Percentiles rank a stretch among this genome's conserved stretches.
phyloP scores from a whole-genome alignment of 2,329 filamentous ascomycete genomes.

The Dothideomycetidae sp. region DNA sequence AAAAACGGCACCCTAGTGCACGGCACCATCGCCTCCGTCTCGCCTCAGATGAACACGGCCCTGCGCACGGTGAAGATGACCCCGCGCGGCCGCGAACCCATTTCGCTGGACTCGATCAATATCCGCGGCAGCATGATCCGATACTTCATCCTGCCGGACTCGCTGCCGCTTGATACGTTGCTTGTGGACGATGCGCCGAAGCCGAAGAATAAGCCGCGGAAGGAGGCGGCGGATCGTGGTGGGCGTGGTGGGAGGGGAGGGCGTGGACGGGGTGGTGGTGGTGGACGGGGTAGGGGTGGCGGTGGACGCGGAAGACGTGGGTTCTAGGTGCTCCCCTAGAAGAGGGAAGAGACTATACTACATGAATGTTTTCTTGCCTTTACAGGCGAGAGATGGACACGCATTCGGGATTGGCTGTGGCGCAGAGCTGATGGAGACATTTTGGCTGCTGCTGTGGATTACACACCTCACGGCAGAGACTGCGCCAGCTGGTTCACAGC shows the following conservation, averaged over 20 bases:
- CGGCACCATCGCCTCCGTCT: slow-evolving; percentile 92
- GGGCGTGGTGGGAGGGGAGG: slow-evolving; percentile 31
- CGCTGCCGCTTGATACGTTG: slow-evolving; percentile 83
- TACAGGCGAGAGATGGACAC: too few relatives aligned
- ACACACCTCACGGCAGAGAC: too few relatives aligned
- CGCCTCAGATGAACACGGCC: slow-evolving; percentile 96
- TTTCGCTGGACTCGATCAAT: slow-evolving; percentile 88
- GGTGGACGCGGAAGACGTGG: slow-evolving; percentile 21
- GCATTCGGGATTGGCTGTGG: too few relatives aligned
- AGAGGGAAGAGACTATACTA: too few relatives aligned
- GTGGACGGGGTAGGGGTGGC: slow-evolving; percentile 32
- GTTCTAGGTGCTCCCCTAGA: slow-evolving; percentile 1
- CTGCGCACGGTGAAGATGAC: slow-evolving; percentile 97
- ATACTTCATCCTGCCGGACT: slow-evolving; percentile 94
- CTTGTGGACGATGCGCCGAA: slow-evolving; percentile 94
- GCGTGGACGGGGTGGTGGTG: slow-evolving; percentile 33
- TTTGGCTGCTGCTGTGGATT: too few relatives aligned
- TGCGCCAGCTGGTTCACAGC: too few relatives aligned
- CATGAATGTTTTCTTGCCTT: too few relatives aligned
- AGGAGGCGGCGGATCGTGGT: slow-evolving; percentile 49
- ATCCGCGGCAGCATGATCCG: slow-evolving; percentile 91
- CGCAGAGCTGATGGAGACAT: too few relatives aligned
- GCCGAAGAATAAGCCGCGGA: slow-evolving; percentile 98
- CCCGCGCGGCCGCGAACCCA: slow-evolving; percentile 68
- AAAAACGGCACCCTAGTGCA: slow-evolving; percentile 98